Base-by-base conservation (phyloP, 352 stramenopile species). In the Elongisporangium undulatum region DNA sequence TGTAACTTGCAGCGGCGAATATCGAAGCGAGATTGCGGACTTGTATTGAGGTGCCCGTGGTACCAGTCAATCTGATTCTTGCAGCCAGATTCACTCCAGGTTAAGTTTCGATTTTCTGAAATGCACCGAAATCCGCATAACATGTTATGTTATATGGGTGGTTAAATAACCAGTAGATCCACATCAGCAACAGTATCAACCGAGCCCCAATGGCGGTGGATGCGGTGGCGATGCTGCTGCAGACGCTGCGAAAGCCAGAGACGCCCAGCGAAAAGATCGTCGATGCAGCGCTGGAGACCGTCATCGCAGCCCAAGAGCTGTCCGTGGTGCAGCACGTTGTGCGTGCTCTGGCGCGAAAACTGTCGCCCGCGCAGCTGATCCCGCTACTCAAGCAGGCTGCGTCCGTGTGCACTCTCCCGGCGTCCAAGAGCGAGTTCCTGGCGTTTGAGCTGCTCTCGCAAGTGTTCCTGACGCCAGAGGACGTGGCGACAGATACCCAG, bases 361-460 rank as follows among this genome's bases (percentile, higher is more conserved):
- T n/a, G 19, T 26, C 48, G 2, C 19, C 13, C 53, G 13, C 16
- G 7, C 50, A 56, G 22, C 54, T 39, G 20, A 4, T 58, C 16
- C 63, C 45, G 4, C 67, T 63, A 12, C 56, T 90, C 9, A 69
- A 74, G 67, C 68, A 76, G 58, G 61, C 68, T 13, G 72, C 69
- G 3, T 55, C 68, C 2, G 74, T 90, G 48, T 86, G 81, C 61
- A 56, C 58, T 2, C 56, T 75, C 24, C 76, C 81, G 20, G 53
- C 50, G 6, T 69, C 60, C 60, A 90, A 90, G 65, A 77, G 72
- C 5, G 67, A 78, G 56, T 78, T 69, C 45, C 61, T 90, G 2
- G 78, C 76, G 20, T 78, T 76, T 29, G 58, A 62, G 38, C 53
- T 90, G 10, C 39, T 82, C 0, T 49, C 74, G 24, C 56, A 66